Percentiles rank a stretch among this genome's conserved stretches.
These are phyloP conservation scores for Micromonas pusilla DNA, from an alignment of 139 green algal genomes.

Conservation along the genomic window DNA sequence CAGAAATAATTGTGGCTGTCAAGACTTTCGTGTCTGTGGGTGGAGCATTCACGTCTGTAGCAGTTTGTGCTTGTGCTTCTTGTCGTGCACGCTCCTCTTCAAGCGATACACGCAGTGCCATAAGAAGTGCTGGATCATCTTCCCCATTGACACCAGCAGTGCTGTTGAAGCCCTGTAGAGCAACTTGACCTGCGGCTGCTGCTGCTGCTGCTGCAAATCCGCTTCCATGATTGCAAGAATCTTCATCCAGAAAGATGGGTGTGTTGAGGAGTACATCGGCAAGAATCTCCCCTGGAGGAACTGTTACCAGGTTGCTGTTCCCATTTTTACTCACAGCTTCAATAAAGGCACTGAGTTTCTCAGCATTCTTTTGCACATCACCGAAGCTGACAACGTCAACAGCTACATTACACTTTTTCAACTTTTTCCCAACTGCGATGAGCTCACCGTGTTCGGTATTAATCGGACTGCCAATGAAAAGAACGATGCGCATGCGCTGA, in stretches of 20 bases:
- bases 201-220: conserved; percentile 36
- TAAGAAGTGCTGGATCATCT: conserved; percentile 92
- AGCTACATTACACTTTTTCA: conserved; percentile 99
- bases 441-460: conserved; percentile 47
- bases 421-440: conserved; percentile 95
- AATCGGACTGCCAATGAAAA: conserved; percentile 91
- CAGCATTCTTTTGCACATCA: conserved; percentile 57
- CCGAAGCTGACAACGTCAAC: conserved; percentile 93
- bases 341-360: conserved; percentile 90
- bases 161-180: conserved; percentile 41
- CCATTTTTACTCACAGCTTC: conserved; percentile 86
- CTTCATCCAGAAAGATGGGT: conserved; percentile 68
- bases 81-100: conserved; percentile 93
- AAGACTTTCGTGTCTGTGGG: conserved; percentile 7
- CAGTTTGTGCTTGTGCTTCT: conserved; percentile 42
- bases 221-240: conserved; percentile 24
- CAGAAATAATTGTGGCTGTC: neutral
- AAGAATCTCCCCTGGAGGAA: conserved; percentile 80
- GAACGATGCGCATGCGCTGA: conserved; percentile 92
- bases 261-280: conserved; percentile 64
- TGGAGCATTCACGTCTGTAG: conserved; percentile 28
- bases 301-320: conserved; percentile 87
- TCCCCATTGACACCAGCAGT: conserved; percentile 89
- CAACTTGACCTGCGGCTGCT: conserved; percentile 13
- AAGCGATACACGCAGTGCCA: conserved; percentile 85